Conservation (phyloP, 805 yeast species). For the Naumovozyma dairenensis region DNA sequence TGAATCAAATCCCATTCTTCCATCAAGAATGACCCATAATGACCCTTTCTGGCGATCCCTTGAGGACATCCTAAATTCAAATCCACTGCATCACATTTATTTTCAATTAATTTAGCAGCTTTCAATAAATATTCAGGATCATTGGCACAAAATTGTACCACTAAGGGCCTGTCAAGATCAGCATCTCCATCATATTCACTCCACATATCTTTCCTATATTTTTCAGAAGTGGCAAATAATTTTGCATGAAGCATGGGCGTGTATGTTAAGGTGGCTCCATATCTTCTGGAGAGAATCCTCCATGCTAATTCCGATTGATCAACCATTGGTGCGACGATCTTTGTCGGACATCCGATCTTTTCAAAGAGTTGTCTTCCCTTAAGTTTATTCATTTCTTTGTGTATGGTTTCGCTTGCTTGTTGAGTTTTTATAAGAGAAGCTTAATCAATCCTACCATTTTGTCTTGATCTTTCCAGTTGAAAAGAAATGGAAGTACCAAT, state of each 20-base stretch:
- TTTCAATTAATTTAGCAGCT: constrained; percentile 77
- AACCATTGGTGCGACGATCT: constrained; percentile 96
- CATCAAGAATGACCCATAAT: constrained; percentile 92
- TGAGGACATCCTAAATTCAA: constrained; percentile 96
- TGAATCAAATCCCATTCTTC: constrained; percentile 89
- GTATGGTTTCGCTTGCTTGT: too few relatives aligned
- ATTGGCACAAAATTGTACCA: constrained; percentile 95
- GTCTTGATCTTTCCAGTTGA: too few relatives aligned
- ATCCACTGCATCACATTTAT: constrained; percentile 90
- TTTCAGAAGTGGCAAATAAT: constrained; percentile 73
- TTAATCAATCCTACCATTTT: too few relatives aligned
- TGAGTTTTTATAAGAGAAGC: too few relatives aligned
- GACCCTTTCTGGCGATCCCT: constrained; percentile 90
- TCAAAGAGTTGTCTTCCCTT: constrained; percentile 64
- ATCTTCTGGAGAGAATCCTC: constrained; percentile 74
- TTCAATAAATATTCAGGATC: constrained; percentile 73
- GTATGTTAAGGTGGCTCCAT: constrained; percentile 90
- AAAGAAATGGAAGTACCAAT: too few relatives aligned
- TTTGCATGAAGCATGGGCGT: constrained; percentile 97
- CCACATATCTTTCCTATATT: constrained; percentile 72
- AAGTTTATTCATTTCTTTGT: constrained; percentile 8
- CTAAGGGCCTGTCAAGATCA: constrained; percentile 66
- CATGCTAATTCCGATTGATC: constrained; percentile 95
- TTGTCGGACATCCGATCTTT: constrained; percentile 62
- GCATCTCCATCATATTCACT: constrained; percentile 62